A percentile compares a stretch with the other conserved stretches of the same genome.
These are phyloP conservation scores for Trichoderma pleuroti DNA, from an alignment of 2,329 filamentous ascomycete genomes.

Conservation along the genomic window DNA sequence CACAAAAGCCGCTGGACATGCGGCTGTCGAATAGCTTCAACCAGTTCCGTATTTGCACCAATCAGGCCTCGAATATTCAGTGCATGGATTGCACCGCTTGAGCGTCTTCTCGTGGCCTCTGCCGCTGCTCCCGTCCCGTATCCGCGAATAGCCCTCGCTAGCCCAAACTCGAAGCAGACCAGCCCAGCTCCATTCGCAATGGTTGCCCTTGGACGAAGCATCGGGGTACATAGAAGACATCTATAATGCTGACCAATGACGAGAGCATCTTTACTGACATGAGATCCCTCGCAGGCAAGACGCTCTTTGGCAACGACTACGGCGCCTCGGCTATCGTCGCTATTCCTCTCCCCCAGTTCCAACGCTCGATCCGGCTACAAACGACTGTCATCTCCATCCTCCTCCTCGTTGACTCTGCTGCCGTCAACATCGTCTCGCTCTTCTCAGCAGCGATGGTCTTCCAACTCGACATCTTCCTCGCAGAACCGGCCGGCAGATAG, in stretches of 20 bases:
- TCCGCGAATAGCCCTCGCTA: background rate
- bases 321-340: slow-evolving; percentile 20
- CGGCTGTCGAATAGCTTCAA: slow-evolving; percentile 1
- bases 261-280: background rate
- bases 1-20: slow-evolving; percentile 6
- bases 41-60: background rate
- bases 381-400: background rate
- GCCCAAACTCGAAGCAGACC: background rate
- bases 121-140: background rate
- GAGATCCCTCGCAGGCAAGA: slow-evolving; percentile 18
- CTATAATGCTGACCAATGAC: background rate
- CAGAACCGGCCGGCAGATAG: background rate
- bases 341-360: slow-evolving; percentile 3
- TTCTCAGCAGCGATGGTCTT: slow-evolving; percentile 23
- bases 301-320: slow-evolving; percentile 22
- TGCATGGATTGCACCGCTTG: background rate
- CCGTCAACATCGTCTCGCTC: background rate
- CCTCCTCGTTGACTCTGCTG: background rate
- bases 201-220: slow-evolving; percentile 1
- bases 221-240: background rate
- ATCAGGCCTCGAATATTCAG: background rate
- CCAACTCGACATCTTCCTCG: slow-evolving; percentile 20
- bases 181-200: background rate
- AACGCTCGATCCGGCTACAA: slow-evolving; percentile 1
- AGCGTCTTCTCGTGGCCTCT: background rate